These are phyloP conservation scores for Phytophthora citricola DNA, from an alignment of 352 stramenopile species.

Conservation along the genomic window DNA sequence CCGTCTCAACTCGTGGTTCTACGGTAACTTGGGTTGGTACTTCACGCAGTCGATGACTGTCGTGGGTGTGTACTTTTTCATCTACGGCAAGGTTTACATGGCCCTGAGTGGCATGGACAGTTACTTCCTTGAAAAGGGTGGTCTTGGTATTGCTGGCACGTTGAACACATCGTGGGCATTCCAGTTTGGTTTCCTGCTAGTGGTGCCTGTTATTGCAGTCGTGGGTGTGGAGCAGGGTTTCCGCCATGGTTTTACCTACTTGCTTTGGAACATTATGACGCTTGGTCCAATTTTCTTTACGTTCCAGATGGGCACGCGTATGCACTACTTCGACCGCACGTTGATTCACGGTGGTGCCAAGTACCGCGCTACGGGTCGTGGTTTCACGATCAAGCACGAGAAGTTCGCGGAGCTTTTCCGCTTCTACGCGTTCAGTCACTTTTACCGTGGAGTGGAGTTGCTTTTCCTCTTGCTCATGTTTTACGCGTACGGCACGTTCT, in stretches of 20 bases:
- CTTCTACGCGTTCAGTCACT: conserved; percentile 98
- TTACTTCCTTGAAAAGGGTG: conserved; percentile 92
- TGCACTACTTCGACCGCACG: conserved; percentile 98
- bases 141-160: conserved; percentile 94
- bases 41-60: conserved; percentile 98
- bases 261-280: conserved; percentile 96
- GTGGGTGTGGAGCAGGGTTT: conserved; percentile 98
- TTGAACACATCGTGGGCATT: conserved; percentile 97
- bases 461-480: conserved; percentile 84
- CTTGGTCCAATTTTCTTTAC: conserved; percentile 99
- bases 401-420: conserved; percentile 97
- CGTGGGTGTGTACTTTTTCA: conserved; percentile 98
- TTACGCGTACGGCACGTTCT: conserved; percentile 94
- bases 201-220: conserved; percentile 97
- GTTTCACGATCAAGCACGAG: conserved; percentile 99
- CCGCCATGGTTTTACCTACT: conserved; percentile 91
- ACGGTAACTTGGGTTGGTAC: conserved; percentile 98
- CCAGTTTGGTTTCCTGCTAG: conserved; percentile 96
- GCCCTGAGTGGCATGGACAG: conserved; percentile 93
- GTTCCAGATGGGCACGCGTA: conserved; percentile 99
- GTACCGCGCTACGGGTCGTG: conserved; percentile 97
- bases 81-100: conserved; percentile 97
- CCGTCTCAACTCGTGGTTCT: conserved; percentile 98
- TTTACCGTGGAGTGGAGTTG: conserved; percentile 98
- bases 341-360: conserved; percentile 97